Evolutionary conservation across 1,139 yeast species (phyloP), one percentile per base, ranked within the genome.

Genomic region (Suhomyces panamericanus): DNA sequence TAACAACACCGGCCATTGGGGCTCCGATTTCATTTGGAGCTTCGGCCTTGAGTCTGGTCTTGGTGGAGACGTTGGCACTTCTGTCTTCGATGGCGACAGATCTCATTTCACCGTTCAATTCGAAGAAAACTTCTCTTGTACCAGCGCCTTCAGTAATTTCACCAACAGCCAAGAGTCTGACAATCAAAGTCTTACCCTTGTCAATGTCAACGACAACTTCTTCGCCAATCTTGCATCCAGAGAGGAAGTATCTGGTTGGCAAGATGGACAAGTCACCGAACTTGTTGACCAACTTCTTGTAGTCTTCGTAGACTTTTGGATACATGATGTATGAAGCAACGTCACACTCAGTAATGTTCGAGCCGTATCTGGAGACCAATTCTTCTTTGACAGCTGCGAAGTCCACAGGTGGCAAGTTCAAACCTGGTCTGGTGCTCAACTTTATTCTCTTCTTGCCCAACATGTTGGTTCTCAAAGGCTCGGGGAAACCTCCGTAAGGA

Each of bases 401-500:
- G 66, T 93, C 90, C 60, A 89, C 77, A 55, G 99, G 97, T 48
- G 82, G 78, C 63, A 93, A 75, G 57, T 82, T 81, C 63, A 91
- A 81, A 49, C 99, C 99, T 39, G 99, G 99, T 69, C 99, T 86
- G 57, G 78, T 74, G 51, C 82, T 80, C 67, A 93, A 81, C 72
- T 90, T 89, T 69, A 87, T 85, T 72, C 99, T 86, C 82, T 90
- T 91, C 64, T 80, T 81, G 42, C 75, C 73, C 64, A 93, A 81
- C 51, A 93, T 80, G 65, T 91, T 87, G 38, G 96, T 77, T 73
- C 99, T 85, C 68, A 93, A 78, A 39, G 99, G 99, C 72, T 93
- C 99, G 44, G 99, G 99, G 95, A 95, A 93, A 7, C 99, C 99
- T 56, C 99, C 99, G 64, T 88, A 90, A 58, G 99, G 99, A 59